Conservation (phyloP, 176 grass and related monocot species). For the Cenchrus americanus region DNA sequence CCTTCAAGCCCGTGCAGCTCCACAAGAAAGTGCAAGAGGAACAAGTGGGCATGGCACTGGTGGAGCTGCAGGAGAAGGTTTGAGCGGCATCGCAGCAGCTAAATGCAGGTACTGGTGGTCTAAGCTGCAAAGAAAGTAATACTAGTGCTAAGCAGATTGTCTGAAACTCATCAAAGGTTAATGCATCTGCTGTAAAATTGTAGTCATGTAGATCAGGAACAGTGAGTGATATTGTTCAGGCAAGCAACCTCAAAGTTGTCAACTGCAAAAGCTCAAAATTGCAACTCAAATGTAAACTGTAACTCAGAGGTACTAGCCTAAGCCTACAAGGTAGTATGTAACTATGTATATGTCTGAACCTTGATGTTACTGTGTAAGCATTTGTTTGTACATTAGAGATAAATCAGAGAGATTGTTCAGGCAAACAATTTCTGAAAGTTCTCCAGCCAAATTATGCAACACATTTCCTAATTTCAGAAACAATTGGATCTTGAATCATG, state of each 20-base stretch:
- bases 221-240: conserved; percentile 3
- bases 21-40: conserved; percentile 28
- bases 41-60: conserved; percentile 7
- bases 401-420: conserved; percentile 10
- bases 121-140: neutral
- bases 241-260: neutral
- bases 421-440: neutral
- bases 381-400: conserved; percentile 5
- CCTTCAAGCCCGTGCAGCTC: conserved; percentile 59
- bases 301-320: neutral
- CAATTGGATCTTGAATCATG: neutral
- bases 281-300: neutral
- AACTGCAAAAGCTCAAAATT: neutral
- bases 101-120: conserved; percentile 21
- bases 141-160: conserved; percentile 1
- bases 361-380: neutral
- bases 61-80: conserved; percentile 52
- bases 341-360: conserved; percentile 6
- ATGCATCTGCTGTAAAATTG: neutral
- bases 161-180: conserved; percentile 9
- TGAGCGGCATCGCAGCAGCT: conserved; percentile 14
- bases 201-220: conserved; percentile 17
- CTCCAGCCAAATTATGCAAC: neutral
- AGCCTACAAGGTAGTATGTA: neutral
- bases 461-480: neutral